These are phyloP conservation scores for Curvularia spicifera DNA, from an alignment of 2,329 filamentous ascomycete genomes.

Conservation along the genomic window DNA sequence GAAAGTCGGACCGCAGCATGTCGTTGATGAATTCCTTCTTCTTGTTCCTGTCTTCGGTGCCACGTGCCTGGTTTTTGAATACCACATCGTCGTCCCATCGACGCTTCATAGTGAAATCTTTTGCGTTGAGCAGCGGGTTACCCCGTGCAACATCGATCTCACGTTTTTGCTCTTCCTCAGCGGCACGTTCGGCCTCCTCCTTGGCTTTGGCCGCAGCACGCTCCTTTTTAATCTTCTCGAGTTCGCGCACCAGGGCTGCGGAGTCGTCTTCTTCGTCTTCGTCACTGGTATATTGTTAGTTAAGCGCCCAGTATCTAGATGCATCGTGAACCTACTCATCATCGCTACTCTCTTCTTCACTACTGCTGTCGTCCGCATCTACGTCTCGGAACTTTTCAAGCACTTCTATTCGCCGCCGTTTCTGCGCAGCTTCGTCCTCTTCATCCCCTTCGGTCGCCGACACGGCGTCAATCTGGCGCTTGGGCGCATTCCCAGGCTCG, in stretches of 20 bases:
- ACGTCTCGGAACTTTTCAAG: conserved; percentile 87
- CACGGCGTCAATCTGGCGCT: conserved; percentile 68
- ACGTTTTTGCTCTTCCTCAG: conserved; percentile 79
- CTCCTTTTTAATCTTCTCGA: conserved; percentile 92
- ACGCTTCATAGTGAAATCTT: conserved; percentile 89
- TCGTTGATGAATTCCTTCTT: conserved; percentile 99
- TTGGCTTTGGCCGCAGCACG: conserved; percentile 79
- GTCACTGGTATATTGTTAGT: conserved; percentile 40
- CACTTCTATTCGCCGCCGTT: conserved; percentile 74
- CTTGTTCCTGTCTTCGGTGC: conserved; percentile 88
- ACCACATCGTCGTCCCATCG: conserved; percentile 99
- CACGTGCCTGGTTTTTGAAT: conserved; percentile 97
- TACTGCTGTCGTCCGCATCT: conserved; percentile 74
- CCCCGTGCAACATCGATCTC: conserved; percentile 90
- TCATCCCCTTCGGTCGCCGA: conserved; percentile 54
- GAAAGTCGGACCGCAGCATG: conserved; percentile 91
- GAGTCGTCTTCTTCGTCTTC: conserved; percentile 76
- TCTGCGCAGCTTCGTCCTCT: conserved; percentile 76
- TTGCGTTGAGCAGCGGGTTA: conserved; percentile 86
- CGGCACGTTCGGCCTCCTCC: conserved; percentile 82
- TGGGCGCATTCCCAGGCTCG: conserved; percentile 57
- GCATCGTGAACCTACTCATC: conserved; percentile 57
- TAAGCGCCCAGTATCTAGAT: background rate
- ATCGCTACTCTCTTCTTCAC: conserved; percentile 61
- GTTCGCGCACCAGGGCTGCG: conserved; percentile 86